phyloP scores from a whole-genome alignment of 768 basidiomycete genomes.

The Mycena leptocephala region DNA sequence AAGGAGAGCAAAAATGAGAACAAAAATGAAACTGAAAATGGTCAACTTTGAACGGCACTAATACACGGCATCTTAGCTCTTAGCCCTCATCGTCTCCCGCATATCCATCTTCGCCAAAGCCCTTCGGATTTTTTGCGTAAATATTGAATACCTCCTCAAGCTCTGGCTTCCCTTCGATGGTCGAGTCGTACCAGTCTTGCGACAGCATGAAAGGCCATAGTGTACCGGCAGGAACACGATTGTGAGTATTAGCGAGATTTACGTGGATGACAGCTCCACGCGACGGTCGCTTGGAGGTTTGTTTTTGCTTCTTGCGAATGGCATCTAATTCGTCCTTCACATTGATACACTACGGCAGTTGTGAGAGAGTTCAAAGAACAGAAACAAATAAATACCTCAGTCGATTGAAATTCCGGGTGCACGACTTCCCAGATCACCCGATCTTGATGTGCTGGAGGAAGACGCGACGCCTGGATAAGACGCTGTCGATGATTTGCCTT shows the following conservation, averaged over 20 bases:
- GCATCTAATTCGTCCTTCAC: neutral
- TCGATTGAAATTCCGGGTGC: neutral
- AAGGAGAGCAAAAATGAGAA: too few relatives aligned
- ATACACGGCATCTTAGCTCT: too few relatives aligned
- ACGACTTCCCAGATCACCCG: neutral
- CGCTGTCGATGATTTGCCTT: neutral
- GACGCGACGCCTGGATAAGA: neutral
- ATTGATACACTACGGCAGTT: neutral
- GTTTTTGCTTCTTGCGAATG: neutral
- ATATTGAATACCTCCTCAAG: neutral
- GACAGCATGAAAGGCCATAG: neutral
- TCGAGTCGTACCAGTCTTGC: neutral
- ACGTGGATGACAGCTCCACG: neutral
- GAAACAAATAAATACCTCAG: neutral
- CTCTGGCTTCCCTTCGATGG: neutral
- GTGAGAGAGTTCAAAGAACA: neutral
- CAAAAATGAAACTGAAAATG: too few relatives aligned
- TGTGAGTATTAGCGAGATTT: neutral
- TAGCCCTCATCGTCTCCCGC: too few relatives aligned
- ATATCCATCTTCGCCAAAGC: neutral
- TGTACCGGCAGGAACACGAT: neutral
- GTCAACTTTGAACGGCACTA: too few relatives aligned
- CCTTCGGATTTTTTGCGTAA: neutral
- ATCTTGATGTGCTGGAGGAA: neutral
- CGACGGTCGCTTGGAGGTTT: too few relatives aligned